Evolutionary conservation across 257 asterid genomes (phyloP).

Genomic region (Scutellaria galericulata): DNA sequence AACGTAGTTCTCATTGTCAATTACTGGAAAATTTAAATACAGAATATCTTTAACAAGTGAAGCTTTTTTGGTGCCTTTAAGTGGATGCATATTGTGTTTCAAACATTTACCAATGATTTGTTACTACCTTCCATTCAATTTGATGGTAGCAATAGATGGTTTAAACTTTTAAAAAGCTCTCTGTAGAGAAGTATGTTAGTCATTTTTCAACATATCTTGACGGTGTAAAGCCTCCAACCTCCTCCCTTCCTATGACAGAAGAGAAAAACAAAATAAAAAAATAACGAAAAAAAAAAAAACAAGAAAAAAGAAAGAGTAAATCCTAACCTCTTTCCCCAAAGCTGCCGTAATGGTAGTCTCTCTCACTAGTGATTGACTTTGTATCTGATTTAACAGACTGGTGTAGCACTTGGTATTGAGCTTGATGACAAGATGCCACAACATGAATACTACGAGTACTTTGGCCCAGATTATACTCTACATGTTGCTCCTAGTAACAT

Average conservation of each 20-base stretch:
- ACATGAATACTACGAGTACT: conserved; percentile 69
- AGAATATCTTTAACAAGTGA: not conserved
- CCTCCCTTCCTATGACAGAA: not conserved
- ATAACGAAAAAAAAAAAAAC: not conserved
- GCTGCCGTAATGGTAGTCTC: conserved; percentile 19
- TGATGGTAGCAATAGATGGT: not conserved
- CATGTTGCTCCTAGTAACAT: conserved; percentile 76
- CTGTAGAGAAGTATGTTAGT: conserved; percentile 16
- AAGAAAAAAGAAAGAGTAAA: not conserved
- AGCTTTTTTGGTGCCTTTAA: not conserved
- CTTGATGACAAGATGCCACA: conserved; percentile 74
- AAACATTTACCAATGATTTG: not conserved
- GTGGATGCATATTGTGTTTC: not conserved
- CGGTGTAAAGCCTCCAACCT: not conserved
- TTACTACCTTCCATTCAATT: not conserved
- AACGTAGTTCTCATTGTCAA: not conserved
- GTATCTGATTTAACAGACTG: conserved; percentile 51
- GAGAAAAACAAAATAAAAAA: not conserved
- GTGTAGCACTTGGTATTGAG: conserved; percentile 69
- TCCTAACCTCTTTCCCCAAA: not conserved
- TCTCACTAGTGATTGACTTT: conserved; percentile 33
- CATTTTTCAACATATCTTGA: not conserved
- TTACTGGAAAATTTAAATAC: not conserved
- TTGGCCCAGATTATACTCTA: conserved; percentile 67
- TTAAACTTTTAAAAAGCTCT: not conserved